Evolutionary conservation across 2,329 filamentous ascomycete species (phyloP), one percentile per base, ranked within the genome.

Genomic region (Acephala macrosclerotiorum): DNA sequence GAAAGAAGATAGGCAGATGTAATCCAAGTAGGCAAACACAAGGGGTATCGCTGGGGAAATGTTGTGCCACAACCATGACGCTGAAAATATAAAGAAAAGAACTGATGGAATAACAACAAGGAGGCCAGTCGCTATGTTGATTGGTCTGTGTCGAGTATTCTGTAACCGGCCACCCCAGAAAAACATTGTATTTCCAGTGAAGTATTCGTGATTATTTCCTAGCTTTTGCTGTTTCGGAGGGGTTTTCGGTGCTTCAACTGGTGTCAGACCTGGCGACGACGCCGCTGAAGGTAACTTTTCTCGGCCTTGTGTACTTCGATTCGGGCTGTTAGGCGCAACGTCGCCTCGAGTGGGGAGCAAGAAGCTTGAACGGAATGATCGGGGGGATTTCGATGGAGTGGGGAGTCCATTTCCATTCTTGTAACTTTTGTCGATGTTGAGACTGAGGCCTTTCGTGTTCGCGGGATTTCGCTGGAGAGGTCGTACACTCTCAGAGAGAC

Each of bases 121-220:
- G 58, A 93, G 79, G 1, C 91, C 94, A 1, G 96, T 99, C 14
- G 89, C 90, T 72, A 97, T 86, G 73, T 97, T 98, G 76, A 99
- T 89, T 1, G 96, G 96, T 69, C 90, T 87, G 72, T 96, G 91
- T 72, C 89, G 88, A 40, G 96, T 91, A 78, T 98, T 97, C 75
- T 97, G 93, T 66, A 96, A 84, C 66, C 96, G 87, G 8, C 96
- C 96, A 38, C 92, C 91, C 66, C 92, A 84, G 77, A 89, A 97
- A 76, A 99, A 99, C 26, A 94, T 83, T 0, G 93, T 97, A 75
- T 98, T 99, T 55, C 96, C 96, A 53, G 92, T 87, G 74, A 97
- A 98, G 77, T 97, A 97, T 77, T 98, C 88, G 79, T 95, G 91
- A 73, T 97, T 97, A 70, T 86, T 90, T 60, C 92, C 89, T 63